A percentile compares a stretch with the other conserved stretches of the same genome.
Conservation (phyloP, 1,284 basidiomycete species). For the Malassezia pachydermatis region DNA sequence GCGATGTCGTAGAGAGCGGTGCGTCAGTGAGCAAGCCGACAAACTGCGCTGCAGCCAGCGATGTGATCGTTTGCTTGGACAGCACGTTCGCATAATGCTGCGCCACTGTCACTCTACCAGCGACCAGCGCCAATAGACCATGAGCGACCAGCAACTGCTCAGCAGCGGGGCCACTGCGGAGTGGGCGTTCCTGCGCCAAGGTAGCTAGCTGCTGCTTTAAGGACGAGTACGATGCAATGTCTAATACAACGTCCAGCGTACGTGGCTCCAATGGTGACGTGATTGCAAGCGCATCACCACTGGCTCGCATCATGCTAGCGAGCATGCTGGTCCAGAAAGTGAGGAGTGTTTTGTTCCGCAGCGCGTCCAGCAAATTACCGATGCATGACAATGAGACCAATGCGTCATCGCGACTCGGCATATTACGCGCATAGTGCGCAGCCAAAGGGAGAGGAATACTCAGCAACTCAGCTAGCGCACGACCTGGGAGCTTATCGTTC, state of each 20-base stretch:
- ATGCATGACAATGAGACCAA: conserved; percentile 20
- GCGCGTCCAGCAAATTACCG: conserved; percentile 26
- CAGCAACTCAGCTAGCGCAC: conserved; percentile 23
- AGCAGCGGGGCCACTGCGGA: background rate
- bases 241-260: conserved; percentile 9
- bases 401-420: background rate
- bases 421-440: conserved; percentile 16
- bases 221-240: conserved; percentile 1
- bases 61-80: background rate
- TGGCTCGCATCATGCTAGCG: conserved; percentile 21
- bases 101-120: background rate
- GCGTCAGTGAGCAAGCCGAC: background rate
- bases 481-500: background rate
- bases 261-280: background rate
- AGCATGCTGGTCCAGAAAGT: conserved; percentile 31
- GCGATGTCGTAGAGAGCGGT: background rate
- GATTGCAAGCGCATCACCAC: background rate
- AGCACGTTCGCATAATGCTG: background rate
- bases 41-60: conserved; percentile 2
- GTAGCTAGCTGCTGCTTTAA: conserved; percentile 2
- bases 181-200: background rate
- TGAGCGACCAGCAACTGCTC: conserved; percentile 12
- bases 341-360: conserved; percentile 27
- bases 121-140: conserved; percentile 5
- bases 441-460: conserved; percentile 28